Evolutionary conservation across 805 yeast genomes (phyloP).

Genomic region (Candida railenensis): DNA sequence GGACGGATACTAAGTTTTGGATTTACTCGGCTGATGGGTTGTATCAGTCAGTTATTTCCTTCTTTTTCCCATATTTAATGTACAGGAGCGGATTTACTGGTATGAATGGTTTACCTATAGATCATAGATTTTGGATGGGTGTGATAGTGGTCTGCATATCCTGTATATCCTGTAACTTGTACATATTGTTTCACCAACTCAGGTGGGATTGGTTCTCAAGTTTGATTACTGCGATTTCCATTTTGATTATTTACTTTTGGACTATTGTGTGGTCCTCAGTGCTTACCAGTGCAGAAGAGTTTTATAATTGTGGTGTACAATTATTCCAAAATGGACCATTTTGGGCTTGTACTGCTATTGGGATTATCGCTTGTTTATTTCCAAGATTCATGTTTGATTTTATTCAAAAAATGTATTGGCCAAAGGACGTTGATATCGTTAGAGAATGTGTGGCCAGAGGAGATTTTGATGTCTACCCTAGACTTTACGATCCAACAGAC

Average conservation of each 20-base stretch:
- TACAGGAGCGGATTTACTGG: slow-evolving; percentile 28
- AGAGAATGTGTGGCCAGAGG: slow-evolving; percentile 70
- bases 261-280: slow-evolving; percentile 76
- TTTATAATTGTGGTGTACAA: slow-evolving; percentile 64
- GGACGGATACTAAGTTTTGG: slow-evolving; percentile 66
- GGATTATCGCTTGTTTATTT: slow-evolving; percentile 60
- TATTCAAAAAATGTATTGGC: slow-evolving; percentile 50
- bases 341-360: slow-evolving; percentile 69
- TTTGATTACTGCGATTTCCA: slow-evolving; percentile 55
- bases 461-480: slow-evolving; percentile 65
- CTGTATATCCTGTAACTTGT: slow-evolving; percentile 63
- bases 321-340: slow-evolving; percentile 58
- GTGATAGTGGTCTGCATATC: slow-evolving; percentile 64
- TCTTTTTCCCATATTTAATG: slow-evolving; percentile 68
- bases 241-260: slow-evolving; percentile 67
- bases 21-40: slow-evolving; percentile 76
- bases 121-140: slow-evolving; percentile 76
- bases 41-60: slow-evolving; percentile 71
- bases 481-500: slow-evolving; percentile 76
- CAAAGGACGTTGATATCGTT: slow-evolving; percentile 70
- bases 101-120: slow-evolving; percentile 55
- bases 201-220: slow-evolving; percentile 81
- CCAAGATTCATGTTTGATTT: slow-evolving; percentile 69
- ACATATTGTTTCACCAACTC: slow-evolving; percentile 64
- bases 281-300: slow-evolving; percentile 48